Conservation (phyloP, 2,329 filamentous ascomycete genomes). For the Gaeumannomyces sp. region DNA sequence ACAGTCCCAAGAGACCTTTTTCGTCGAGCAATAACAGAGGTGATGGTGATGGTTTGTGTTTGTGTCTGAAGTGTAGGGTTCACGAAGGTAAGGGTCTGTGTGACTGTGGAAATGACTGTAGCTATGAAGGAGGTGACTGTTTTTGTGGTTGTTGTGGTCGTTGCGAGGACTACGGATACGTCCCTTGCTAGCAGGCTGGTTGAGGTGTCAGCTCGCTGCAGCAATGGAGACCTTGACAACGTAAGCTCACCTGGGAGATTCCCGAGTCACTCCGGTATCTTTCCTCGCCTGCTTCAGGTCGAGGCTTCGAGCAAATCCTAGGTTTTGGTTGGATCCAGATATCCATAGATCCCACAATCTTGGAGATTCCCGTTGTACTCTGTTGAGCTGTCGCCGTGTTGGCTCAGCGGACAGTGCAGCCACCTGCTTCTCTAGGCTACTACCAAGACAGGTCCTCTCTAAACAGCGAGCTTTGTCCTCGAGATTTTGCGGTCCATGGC, state of each 20-base stretch:
- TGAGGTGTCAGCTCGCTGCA: neutral
- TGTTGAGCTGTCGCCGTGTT: no score
- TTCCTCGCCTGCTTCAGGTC: neutral
- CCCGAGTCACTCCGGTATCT: neutral
- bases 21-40: constrained; percentile 12
- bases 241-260: neutral
- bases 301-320: neutral
- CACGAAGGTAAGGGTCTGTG: constrained; percentile 21
- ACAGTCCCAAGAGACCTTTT: neutral
- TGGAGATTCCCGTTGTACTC: no score
- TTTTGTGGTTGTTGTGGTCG: constrained; percentile 14
- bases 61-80: constrained; percentile 20
- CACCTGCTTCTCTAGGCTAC: neutral
- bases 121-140: constrained; percentile 15
- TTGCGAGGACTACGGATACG: constrained; percentile 14
- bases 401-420: no score
- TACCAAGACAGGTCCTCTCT: neutral
- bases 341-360: neutral
- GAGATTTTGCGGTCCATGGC: neutral
- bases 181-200: neutral
- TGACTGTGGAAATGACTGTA: constrained; percentile 16
- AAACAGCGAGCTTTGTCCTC: neutral
- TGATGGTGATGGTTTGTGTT: constrained; percentile 17
- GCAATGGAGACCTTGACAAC: neutral
- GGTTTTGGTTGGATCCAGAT: neutral